Evolutionary conservation across 1,284 basidiomycete genomes (phyloP).

Genomic region (Boletus calvinii): DNA sequence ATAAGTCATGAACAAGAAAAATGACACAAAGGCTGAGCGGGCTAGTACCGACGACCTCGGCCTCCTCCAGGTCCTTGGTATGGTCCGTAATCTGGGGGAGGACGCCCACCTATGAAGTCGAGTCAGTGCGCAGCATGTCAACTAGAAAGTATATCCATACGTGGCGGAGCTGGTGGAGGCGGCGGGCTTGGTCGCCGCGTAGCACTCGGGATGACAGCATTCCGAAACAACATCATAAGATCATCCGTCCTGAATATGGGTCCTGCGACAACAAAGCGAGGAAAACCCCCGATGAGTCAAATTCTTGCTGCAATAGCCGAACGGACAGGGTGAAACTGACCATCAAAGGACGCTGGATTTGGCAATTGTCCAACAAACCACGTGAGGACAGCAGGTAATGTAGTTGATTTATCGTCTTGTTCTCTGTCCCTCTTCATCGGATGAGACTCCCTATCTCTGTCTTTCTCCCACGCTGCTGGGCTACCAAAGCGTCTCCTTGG

Average conservation of each 20-base stretch:
- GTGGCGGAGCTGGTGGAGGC: conserved; percentile 42
- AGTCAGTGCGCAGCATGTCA: conserved; percentile 9
- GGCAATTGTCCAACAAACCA: conserved; percentile 86
- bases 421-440: conserved; percentile 45
- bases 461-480: conserved; percentile 48
- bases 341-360: conserved; percentile 71
- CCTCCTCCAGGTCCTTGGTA: conserved; percentile 59
- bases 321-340: conserved; percentile 45
- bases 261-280: conserved; percentile 45
- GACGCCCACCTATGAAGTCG: conserved; percentile 45
- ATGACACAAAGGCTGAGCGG: not conserved
- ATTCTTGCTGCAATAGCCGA: conserved; percentile 14
- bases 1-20: conserved; percentile 26
- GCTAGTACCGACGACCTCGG: conserved; percentile 37
- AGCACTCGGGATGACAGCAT: conserved; percentile 70
- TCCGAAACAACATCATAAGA: conserved; percentile 76
- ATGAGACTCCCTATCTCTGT: conserved; percentile 44
- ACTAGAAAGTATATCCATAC: conserved; percentile 15
- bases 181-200: conserved; percentile 48
- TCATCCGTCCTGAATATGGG: conserved; percentile 87
- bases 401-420: conserved; percentile 48
- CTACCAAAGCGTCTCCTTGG: conserved; percentile 47
- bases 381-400: conserved; percentile 67
- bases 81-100: conserved; percentile 69
- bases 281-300: conserved; percentile 18